phyloP scores from a whole-genome alignment of 306 rosid genomes.

The Castanea sativa region DNA sequence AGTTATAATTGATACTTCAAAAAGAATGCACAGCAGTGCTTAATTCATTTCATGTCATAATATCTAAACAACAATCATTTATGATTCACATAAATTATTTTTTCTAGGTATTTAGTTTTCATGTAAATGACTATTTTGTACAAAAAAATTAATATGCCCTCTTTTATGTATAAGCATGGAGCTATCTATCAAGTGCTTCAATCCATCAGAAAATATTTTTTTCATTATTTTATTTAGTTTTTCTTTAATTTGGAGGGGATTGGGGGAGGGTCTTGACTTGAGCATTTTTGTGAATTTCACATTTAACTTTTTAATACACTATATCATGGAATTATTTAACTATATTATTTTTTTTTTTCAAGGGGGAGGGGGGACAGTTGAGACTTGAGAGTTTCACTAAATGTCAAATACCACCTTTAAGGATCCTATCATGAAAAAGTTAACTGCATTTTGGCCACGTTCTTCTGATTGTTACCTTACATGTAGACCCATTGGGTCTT shows the following conservation, averaged over 20 bases:
- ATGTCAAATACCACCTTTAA: background rate
- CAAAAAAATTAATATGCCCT: background rate
- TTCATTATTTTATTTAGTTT: background rate
- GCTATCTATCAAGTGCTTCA: background rate
- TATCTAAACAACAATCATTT: conserved; percentile 15
- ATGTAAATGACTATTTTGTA: background rate
- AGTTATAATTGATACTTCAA: background rate
- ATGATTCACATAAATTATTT: background rate
- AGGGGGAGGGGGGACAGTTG: background rate
- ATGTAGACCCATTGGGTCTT: background rate
- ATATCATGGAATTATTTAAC: background rate
- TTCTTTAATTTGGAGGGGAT: background rate
- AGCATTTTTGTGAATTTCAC: no score
- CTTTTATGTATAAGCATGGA: background rate
- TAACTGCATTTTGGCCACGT: background rate
- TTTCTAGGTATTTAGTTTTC: no score
- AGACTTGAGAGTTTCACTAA: background rate
- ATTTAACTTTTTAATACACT: background rate
- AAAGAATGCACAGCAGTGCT: background rate
- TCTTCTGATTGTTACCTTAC: background rate
- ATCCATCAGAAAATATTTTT: background rate
- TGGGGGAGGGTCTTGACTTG: no score
- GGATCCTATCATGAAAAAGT: background rate
- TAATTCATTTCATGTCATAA: background rate
- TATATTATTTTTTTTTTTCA: background rate